Evolutionary conservation across 1,284 basidiomycete species (phyloP).

Genomic region (Cryptococcus sp.): DNA sequence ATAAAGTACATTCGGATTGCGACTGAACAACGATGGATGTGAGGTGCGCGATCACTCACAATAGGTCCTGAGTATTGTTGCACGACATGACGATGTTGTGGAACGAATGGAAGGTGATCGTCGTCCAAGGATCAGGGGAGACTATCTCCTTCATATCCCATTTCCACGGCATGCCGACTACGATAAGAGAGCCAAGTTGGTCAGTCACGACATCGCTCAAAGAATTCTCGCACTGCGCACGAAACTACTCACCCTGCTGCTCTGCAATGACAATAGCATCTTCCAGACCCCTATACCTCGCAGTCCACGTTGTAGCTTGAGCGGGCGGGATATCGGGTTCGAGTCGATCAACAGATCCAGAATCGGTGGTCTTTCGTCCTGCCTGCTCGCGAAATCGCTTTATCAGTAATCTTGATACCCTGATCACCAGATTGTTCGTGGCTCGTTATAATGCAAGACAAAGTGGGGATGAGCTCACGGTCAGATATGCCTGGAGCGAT

Average conservation of each 20-base stretch:
- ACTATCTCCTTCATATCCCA: conserved; percentile 39
- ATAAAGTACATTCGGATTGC: not conserved
- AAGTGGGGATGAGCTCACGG: conserved; percentile 17
- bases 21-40: not conserved
- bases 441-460: not conserved
- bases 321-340: conserved; percentile 1
- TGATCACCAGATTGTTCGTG: not conserved
- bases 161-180: conserved; percentile 43
- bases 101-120: conserved; percentile 36
- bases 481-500: conserved; percentile 32
- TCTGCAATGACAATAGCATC: conserved; percentile 40
- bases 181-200: not conserved
- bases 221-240: not conserved
- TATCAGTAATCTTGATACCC: not conserved
- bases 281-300: conserved; percentile 34
- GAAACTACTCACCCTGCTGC: conserved; percentile 32
- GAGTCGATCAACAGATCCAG: not conserved
- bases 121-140: conserved; percentile 35
- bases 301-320: conserved; percentile 21
- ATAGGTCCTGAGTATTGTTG: conserved; percentile 27
- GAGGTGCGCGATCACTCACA: conserved; percentile 15
- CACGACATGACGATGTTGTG: conserved; percentile 30
- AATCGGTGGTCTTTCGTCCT: not conserved
- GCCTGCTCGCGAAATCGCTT: not conserved
- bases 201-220: not conserved